Evolutionary conservation across 1,284 basidiomycete species (phyloP), one percentile per base, ranked within the genome.

Genomic region (Trametes sp.): DNA sequence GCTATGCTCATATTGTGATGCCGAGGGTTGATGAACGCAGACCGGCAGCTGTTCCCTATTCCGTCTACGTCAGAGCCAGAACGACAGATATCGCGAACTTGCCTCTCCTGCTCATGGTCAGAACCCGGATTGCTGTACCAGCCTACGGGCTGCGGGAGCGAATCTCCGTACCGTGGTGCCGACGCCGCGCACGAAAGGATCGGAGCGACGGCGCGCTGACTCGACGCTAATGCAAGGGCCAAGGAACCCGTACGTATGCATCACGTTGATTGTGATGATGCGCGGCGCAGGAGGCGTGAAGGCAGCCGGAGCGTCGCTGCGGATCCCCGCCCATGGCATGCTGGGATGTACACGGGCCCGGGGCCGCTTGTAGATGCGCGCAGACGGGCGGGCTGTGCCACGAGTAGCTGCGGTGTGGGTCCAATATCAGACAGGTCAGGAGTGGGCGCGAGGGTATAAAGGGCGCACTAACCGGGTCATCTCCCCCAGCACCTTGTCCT

Each of bases 341-440:
- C 38, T 19, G 19, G 10, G 13, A 4, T 7, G 28, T 5, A 31
- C 48, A 50, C 48, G 28, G 16, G 48, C 48, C 33, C 48, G 28
- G 16, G 48, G 23, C 48, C 14, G 31, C 48, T 13, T 50, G 31
- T n/a, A 6, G 48, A 36, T 36, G 38, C 38, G 48, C 29, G 5
- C 14, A 49, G 4, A 7, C 28, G 9, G 26, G 11, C 23, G 33
- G 44, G 21, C 26, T 44, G n/a, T 54, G 53, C 21, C 53, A 54
- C 42, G 16, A 54, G 16, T 41, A 29, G 35, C 26, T 26, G 38
- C 26, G 13, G 29, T 54, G 41, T 44, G n/a, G 38, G 53, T 44
- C 53, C 53, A 42, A 44, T 44, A 28, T 29, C 31, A 41, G 41
- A 29, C 53, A 44, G 16, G 41, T 54, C 41, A 45, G 53, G 38